Evolutionary conservation across 176 grass and related monocot species (phyloP), one percentile per base, ranked within the genome.

Genomic region (Bothriochloa decipiens): DNA sequence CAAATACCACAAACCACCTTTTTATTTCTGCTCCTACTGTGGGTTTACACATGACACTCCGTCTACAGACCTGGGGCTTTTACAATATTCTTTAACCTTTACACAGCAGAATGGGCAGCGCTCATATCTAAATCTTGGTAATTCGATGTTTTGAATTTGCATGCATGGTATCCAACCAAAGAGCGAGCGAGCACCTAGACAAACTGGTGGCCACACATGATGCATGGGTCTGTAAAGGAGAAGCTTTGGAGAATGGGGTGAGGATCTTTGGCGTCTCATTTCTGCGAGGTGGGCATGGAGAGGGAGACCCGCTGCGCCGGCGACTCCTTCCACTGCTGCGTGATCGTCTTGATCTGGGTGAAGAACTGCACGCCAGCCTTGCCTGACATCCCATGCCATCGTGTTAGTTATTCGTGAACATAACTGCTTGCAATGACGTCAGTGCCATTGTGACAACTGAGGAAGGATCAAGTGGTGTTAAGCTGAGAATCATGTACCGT

Each of bases 281-380:
- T 55, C 52, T 55, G 52, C 9, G 96, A 98, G 65, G 89, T 98
- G 10, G 96, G 96, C 96, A 98, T 98, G 46, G 96, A 94, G 5
- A 98, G 87, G 2, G 96, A 95, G 37, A 94, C 74, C 0, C 91
- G 91, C 82, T 94, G 93, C 1, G 81, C 80, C 7, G 77, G 50
- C 11, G 89, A 77, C 47, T 98, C 95, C 89, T 95, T 98, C 96
- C 96, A 98, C 65, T 95, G 96, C 49, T 98, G 93, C 18, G 93
- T 98, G 68, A 98, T 84, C 11, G 96, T 98, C 81, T 98, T 98
- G 68, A 98, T 87, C 83, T 98, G 96, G 5, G 96, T 98, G 89
- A 87, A 95, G 77, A 98, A 98, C 60, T 98, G 96, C 64, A 95
- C 96, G 1, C 96, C 96, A 2, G 91, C 96, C 72, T 98, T 98